These are phyloP conservation scores for Atkinsonella texensis DNA, from an alignment of 2,329 filamentous ascomycete species.

Conservation along the genomic window DNA sequence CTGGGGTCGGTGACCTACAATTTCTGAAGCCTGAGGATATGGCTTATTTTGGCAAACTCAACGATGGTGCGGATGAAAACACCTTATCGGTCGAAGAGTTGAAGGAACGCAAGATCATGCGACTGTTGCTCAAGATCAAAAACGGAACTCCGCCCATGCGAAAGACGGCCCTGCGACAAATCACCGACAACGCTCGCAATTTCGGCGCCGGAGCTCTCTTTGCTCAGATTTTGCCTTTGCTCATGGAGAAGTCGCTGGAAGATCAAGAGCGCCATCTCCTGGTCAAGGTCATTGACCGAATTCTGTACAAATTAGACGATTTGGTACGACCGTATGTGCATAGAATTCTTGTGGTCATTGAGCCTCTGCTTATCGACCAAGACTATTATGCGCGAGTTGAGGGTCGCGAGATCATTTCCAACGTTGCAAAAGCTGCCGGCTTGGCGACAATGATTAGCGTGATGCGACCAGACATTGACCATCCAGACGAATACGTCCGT, in stretches of 20 bases:
- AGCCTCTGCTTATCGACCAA: slow-evolving; percentile 97
- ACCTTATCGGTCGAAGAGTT: slow-evolving; percentile 85
- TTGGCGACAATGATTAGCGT: slow-evolving; percentile 98
- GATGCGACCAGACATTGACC: slow-evolving; percentile 97
- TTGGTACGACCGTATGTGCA: slow-evolving; percentile 92
- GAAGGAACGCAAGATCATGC: slow-evolving; percentile 98
- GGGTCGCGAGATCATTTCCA: slow-evolving; percentile 96
- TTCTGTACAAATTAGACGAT: slow-evolving; percentile 96
- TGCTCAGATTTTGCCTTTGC: slow-evolving; percentile 88
- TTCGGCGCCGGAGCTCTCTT: slow-evolving; percentile 92
- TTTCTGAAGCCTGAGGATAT: slow-evolving; percentile 99
- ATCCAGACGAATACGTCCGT: slow-evolving; percentile 94
- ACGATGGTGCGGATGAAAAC: slow-evolving; percentile 88
- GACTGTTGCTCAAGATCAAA: slow-evolving; percentile 92
- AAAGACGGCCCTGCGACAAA: slow-evolving; percentile 92
- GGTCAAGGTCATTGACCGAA: slow-evolving; percentile 97
- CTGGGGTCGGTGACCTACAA: slow-evolving; percentile 87
- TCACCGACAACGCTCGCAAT: slow-evolving; percentile 93
- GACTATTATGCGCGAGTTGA: slow-evolving; percentile 98
- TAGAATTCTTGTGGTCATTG: slow-evolving; percentile 97
- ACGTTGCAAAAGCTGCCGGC: slow-evolving; percentile 90
- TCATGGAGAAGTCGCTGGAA: slow-evolving; percentile 97
- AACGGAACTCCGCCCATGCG: slow-evolving; percentile 98
- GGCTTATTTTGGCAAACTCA: slow-evolving; percentile 96
- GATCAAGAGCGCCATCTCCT: slow-evolving; percentile 96